Percentiles rank a stretch among this genome's conserved stretches.
Evolutionary conservation across 129 eudicot species (phyloP).

Genomic region (Pseudognaphalium luteoalbum): DNA sequence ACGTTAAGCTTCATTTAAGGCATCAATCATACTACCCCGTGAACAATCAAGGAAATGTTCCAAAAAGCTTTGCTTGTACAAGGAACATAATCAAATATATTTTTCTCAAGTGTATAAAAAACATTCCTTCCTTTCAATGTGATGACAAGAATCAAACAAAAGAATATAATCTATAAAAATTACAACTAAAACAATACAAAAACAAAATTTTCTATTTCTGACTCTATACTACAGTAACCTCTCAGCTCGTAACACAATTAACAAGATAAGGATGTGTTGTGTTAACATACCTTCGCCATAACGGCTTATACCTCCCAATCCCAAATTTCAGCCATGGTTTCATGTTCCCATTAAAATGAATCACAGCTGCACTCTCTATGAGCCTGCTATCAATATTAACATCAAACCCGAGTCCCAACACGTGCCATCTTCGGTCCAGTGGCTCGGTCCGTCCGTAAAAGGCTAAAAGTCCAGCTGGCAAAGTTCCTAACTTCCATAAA

Average conservation of each 20-base stretch:
- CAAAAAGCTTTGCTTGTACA: not conserved
- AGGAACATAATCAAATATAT: constrained; percentile 17
- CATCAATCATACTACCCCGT: too few relatives aligned
- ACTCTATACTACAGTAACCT: constrained; percentile 25
- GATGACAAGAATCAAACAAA: constrained; percentile 20
- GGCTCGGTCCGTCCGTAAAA: constrained; percentile 90
- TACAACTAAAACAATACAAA: constrained; percentile 29
- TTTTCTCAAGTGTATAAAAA: constrained; percentile 32
- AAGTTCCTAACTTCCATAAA: constrained; percentile 86
- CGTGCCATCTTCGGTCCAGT: constrained; percentile 95
- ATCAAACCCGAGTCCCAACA: constrained; percentile 79
- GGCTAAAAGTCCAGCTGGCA: constrained; percentile 82
- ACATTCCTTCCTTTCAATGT: constrained; percentile 18
- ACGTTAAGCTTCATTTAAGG: too few relatives aligned
- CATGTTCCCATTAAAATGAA: constrained; percentile 86
- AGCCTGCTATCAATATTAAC: constrained; percentile 71
- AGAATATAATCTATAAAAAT: constrained; percentile 22
- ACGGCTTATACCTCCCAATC: constrained; percentile 60
- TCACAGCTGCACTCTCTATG: constrained; percentile 86
- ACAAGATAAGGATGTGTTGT: constrained; percentile 55
- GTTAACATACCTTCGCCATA: constrained; percentile 76
- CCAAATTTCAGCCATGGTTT: constrained; percentile 92
- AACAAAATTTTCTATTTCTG: constrained; percentile 31
- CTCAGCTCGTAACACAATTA: constrained; percentile 61
- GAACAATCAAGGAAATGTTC: too few relatives aligned